Evolutionary conservation across 2,329 filamentous ascomycete genomes (phyloP).

Genomic region (Hypoxylon sp.): DNA sequence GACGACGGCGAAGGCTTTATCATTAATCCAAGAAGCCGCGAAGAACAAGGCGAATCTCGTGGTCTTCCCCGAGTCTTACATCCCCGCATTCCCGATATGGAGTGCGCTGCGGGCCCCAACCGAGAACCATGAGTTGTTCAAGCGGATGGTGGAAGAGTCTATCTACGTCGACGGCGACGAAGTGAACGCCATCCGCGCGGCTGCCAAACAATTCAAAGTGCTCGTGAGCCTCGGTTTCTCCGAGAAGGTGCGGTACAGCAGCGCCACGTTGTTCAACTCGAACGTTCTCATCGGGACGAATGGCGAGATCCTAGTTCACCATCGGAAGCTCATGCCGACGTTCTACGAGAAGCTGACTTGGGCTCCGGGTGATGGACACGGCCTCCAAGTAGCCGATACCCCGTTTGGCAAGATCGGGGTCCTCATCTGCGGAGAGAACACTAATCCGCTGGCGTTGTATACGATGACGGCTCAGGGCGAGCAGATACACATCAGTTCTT

Average conservation of each 20-base stretch:
- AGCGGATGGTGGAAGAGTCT: constrained; percentile 61
- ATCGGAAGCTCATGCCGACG: constrained; percentile 68
- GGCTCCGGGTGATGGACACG: constrained; percentile 66
- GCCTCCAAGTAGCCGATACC: constrained; percentile 63
- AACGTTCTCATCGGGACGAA: constrained; percentile 62
- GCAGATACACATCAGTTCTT: constrained; percentile 68
- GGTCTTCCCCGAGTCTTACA: constrained; percentile 68
- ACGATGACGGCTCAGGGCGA: constrained; percentile 68
- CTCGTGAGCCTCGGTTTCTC: constrained; percentile 66
- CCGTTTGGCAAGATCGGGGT: constrained; percentile 62
- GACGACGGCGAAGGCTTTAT: constrained; percentile 64
- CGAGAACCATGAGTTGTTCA: constrained; percentile 66
- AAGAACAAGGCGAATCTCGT: constrained; percentile 63
- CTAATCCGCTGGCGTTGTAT: constrained; percentile 68
- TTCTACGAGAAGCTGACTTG: constrained; percentile 71
- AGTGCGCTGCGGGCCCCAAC: constrained; percentile 62
- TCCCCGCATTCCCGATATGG: constrained; percentile 69
- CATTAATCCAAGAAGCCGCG: constrained; percentile 62
- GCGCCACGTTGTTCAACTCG: constrained; percentile 66
- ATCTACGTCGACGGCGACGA: constrained; percentile 64
- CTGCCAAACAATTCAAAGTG: constrained; percentile 56
- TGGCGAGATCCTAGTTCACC: constrained; percentile 65
- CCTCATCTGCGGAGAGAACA: constrained; percentile 71
- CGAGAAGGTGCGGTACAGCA: constrained; percentile 61
- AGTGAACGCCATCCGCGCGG: constrained; percentile 57